These are phyloP conservation scores for Cryphonectria parasitica DNA, from an alignment of 2,329 filamentous ascomycete genomes.

Conservation along the genomic window DNA sequence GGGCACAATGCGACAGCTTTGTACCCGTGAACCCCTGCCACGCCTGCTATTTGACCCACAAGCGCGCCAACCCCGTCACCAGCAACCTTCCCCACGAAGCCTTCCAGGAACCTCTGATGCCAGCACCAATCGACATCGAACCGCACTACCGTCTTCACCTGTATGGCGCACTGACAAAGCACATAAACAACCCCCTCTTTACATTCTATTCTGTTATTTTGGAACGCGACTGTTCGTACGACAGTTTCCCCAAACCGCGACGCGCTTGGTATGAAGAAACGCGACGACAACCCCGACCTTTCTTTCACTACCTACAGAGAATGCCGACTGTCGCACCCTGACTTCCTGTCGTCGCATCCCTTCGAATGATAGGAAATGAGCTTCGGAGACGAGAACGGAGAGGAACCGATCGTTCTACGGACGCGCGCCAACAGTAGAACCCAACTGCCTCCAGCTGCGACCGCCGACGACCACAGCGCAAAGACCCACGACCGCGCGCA, in stretches of 20 bases:
- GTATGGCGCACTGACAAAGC: neutral
- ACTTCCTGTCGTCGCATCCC: conserved; percentile 20
- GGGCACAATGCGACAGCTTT: neutral
- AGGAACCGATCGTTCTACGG: conserved; percentile 27
- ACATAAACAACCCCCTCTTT: neutral
- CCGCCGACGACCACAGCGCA: conserved; percentile 9
- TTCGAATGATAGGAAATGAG: conserved; percentile 31
- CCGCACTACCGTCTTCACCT: neutral
- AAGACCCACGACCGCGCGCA: conserved; percentile 8
- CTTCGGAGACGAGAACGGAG: conserved; percentile 33
- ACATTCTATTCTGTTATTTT: neutral
- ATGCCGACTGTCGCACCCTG: conserved; percentile 20
- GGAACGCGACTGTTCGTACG: neutral
- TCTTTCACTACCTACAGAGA: conserved; percentile 16
- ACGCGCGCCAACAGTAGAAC: conserved; percentile 34
- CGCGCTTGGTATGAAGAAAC: conserved; percentile 29
- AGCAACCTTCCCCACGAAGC: neutral
- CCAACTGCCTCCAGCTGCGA: conserved; percentile 38
- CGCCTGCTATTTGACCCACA: neutral
- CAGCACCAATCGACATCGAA: neutral
- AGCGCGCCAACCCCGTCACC: neutral
- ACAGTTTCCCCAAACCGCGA: neutral
- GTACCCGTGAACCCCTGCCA: conserved; percentile 10
- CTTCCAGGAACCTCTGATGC: neutral
- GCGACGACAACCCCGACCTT: conserved; percentile 18